Conservation (phyloP, 768 basidiomycete genomes). For the Russula sp. region DNA sequence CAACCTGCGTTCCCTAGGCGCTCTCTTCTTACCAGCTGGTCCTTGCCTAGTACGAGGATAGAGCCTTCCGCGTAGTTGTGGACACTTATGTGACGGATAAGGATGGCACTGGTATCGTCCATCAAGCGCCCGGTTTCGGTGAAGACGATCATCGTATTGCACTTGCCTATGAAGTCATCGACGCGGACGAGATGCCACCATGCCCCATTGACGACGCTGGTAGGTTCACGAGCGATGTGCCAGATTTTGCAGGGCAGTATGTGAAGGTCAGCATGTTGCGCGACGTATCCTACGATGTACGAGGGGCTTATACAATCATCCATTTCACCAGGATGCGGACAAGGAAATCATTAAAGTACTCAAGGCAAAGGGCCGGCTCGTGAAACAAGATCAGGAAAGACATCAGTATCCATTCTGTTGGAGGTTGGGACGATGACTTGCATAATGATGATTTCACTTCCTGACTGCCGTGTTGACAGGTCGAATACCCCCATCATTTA, state of each 20-base stretch:
- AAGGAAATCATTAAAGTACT: slow-evolving; percentile 89
- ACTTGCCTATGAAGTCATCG: slow-evolving; percentile 77
- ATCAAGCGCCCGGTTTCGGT: slow-evolving; percentile 97
- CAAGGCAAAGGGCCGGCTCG: slow-evolving; percentile 81
- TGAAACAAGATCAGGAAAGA: slow-evolving; percentile 80
- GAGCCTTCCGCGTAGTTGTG: slow-evolving; percentile 82
- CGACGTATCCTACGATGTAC: not conserved
- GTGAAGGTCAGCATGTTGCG: slow-evolving; percentile 65
- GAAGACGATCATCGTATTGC: slow-evolving; percentile 98
- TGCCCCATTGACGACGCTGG: slow-evolving; percentile 93
- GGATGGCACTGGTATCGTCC: slow-evolving; percentile 97
- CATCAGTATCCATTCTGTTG: slow-evolving; percentile 98
- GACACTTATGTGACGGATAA: slow-evolving; percentile 93
- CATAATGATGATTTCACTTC: slow-evolving; percentile 3
- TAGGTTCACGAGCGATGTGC: slow-evolving; percentile 81
- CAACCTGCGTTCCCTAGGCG: not conserved
- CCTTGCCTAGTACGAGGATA: slow-evolving; percentile 72
- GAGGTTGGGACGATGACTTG: slow-evolving; percentile 54
- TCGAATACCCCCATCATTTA: slow-evolving; percentile 95
- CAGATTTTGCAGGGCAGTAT: slow-evolving; percentile 83
- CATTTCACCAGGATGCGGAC: slow-evolving; percentile 69
- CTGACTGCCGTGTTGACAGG: slow-evolving; percentile 40
- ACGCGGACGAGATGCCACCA: slow-evolving; percentile 88
- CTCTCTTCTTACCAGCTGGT: not conserved
- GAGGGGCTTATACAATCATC: slow-evolving; percentile 1